Base-by-base conservation (phyloP, 139 green algal genomes). In the Coelastrella sp. region DNA sequence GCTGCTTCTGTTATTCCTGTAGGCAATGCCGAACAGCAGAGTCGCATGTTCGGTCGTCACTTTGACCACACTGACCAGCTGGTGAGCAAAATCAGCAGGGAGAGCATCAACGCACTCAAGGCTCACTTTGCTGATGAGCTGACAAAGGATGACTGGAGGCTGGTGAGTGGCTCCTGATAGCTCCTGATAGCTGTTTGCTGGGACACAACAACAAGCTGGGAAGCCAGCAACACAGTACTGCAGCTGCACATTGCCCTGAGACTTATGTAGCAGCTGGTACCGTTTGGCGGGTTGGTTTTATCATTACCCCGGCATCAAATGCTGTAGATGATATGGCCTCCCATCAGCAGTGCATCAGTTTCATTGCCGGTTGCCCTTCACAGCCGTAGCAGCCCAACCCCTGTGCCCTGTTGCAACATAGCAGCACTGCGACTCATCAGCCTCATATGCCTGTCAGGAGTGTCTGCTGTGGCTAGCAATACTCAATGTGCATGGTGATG, bases 101-200 rank as follows among this genome's bases (percentile, higher is more conserved):
- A 96, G 90, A 95, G 92, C 63, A 99, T 99, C 92, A 92, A 99
- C 84, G 91, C 97, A 22, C 93, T 99, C 58, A 99, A 99, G 92
- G 82, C 94, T 14, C 93, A 98, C 90, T 96, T 97, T 88, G 91
- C 93, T 81, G 96, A 99, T 81, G 97, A 99, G 63, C 95, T 99
- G 94, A 94, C 57, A 11, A 97, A 97, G 93, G 97, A 98, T 56
- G 97, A 99, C 90, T 99, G 98, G 98, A 84, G 94, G 65, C 94
- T 99, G 63, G 95, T 99, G 12, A 93, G 84, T 68, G 35, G 35
- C 35, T 49, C 35, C 1, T 49, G 35, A 49, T 49, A 49, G 35
- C 35, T 49, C 35, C 35, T 49, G 35, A 49, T 49, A 49, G 35
- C 35, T 49, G 35, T 49, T 49, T 49, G 63, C 63, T 72, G 63